A percentile compares a stretch with the other conserved stretches of the same genome.
Conservation (phyloP, 2,329 filamentous ascomycete genomes). For the Aspergillus tubingensis region DNA sequence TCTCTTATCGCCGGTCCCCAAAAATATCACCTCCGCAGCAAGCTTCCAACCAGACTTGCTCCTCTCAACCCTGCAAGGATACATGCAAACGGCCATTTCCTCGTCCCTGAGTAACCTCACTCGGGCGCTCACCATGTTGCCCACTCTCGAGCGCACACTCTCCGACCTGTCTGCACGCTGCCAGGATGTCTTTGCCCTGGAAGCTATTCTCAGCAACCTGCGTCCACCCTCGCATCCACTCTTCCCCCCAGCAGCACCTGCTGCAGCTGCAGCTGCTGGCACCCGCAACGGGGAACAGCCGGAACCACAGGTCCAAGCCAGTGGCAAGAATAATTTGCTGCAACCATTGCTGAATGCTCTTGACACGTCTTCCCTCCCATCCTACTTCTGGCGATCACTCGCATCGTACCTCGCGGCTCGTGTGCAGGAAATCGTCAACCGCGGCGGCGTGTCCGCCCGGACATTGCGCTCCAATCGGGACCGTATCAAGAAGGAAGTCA, state of each 20-base stretch:
- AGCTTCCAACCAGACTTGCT: constrained; percentile 69
- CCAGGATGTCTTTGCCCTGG: constrained; percentile 87
- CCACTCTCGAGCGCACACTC: constrained; percentile 78
- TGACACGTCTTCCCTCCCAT: constrained; percentile 82
- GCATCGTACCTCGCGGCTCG: constrained; percentile 73
- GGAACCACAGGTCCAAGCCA: constrained; percentile 26
- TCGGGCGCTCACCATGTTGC: constrained; percentile 75
- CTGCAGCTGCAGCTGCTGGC: background rate
- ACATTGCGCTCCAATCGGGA: constrained; percentile 76
- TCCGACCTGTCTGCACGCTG: constrained; percentile 80
- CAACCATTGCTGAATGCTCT: constrained; percentile 73
- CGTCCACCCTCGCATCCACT: constrained; percentile 71
- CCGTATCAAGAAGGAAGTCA: constrained; percentile 72
- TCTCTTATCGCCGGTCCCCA: constrained; percentile 70
- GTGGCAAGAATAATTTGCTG: constrained; percentile 59
- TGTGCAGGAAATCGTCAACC: constrained; percentile 79
- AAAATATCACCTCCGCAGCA: constrained; percentile 47
- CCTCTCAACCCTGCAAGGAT: constrained; percentile 74
- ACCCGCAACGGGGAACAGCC: constrained; percentile 30
- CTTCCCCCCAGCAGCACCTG: constrained; percentile 38
- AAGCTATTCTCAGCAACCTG: constrained; percentile 70
- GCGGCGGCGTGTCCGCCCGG: constrained; percentile 80
- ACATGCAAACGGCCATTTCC: constrained; percentile 78
- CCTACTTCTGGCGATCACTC: constrained; percentile 91
- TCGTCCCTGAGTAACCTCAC: constrained; percentile 74